Percentiles rank a stretch among this genome's conserved stretches.
These are phyloP conservation scores for Saccharomycopsis hybrid DNA, from an alignment of 1,139 yeast species.

Conservation along the genomic window DNA sequence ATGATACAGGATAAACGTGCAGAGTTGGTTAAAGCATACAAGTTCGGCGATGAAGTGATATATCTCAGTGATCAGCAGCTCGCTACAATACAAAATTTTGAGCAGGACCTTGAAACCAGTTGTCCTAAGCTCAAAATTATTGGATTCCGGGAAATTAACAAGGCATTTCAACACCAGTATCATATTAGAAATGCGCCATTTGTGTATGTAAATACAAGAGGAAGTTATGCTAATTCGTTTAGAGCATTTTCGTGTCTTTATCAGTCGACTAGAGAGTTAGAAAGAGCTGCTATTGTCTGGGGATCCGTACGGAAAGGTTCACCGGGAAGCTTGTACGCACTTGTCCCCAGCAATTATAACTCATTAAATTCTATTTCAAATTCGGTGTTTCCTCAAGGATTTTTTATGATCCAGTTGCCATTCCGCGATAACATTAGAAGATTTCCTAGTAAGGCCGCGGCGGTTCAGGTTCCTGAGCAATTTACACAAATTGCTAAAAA, in stretches of 20 bases:
- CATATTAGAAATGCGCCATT: constrained; percentile 52
- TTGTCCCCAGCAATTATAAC: constrained; percentile 44
- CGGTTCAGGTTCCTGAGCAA: constrained; percentile 27
- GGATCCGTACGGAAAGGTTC: constrained; percentile 54
- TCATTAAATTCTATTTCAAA: constrained; percentile 22
- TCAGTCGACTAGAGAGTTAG: constrained; percentile 46
- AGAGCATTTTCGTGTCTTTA: constrained; percentile 64
- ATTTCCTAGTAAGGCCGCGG: constrained; percentile 34
- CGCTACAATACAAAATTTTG: constrained; percentile 31
- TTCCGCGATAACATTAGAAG: constrained; percentile 57
- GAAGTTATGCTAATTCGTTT: constrained; percentile 53
- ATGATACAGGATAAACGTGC: constrained; percentile 38
- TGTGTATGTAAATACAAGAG: constrained; percentile 49
- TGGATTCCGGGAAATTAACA: constrained; percentile 51
- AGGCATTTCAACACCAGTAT: constrained; percentile 44
- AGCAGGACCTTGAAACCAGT: constrained; percentile 24
- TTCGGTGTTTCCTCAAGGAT: constrained; percentile 48
- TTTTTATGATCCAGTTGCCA: constrained; percentile 54
- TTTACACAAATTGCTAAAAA: constrained; percentile 33
- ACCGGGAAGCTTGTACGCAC: constrained; percentile 51
- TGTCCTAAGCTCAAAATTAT: constrained; percentile 40
- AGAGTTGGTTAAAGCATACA: constrained; percentile 33
- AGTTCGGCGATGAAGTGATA: constrained; percentile 41
- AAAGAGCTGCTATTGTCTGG: constrained; percentile 64
- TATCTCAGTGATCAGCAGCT: constrained; percentile 35